phyloP scores from a whole-genome alignment of 2,329 filamentous ascomycete species.

The Pseudocercospora vitis region DNA sequence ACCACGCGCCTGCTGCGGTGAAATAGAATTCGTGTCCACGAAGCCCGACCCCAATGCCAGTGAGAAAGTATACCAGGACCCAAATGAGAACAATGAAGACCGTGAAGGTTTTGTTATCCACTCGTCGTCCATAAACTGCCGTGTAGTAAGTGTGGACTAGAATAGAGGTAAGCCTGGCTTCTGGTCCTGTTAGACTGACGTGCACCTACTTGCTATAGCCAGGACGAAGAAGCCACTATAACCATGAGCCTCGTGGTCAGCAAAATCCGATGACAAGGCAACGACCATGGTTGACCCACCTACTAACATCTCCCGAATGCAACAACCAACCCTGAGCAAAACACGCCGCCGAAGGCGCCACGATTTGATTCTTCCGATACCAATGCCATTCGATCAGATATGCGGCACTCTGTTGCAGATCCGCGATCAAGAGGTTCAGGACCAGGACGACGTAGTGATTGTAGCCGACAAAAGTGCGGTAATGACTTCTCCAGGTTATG shows the following conservation, averaged over 20 bases:
- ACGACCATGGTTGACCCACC: conserved; percentile 28
- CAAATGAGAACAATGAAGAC: conserved; percentile 52
- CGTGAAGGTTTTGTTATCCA: conserved; percentile 55
- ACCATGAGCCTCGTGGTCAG: conserved; percentile 43
- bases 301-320: conserved; percentile 64
- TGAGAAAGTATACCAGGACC: conserved; percentile 60
- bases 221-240: conserved; percentile 66
- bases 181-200: background rate
- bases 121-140: conserved; percentile 57
- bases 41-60: conserved; percentile 52
- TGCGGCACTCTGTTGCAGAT: conserved; percentile 64
- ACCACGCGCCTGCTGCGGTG: conserved; percentile 63
- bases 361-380: conserved; percentile 55
- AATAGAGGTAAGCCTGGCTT: background rate
- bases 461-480: conserved; percentile 35
- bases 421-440: conserved; percentile 67
- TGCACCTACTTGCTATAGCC: conserved; percentile 51
- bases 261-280: background rate
- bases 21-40: conserved; percentile 52
- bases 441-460: conserved; percentile 71
- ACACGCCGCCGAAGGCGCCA: conserved; percentile 57
- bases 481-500: conserved; percentile 35
- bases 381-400: conserved; percentile 65
- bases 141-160: conserved; percentile 65
- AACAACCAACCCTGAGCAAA: conserved; percentile 68